Evolutionary conservation across 805 yeast genomes (phyloP).

Genomic region (Nakazawaea ishiwadae): DNA sequence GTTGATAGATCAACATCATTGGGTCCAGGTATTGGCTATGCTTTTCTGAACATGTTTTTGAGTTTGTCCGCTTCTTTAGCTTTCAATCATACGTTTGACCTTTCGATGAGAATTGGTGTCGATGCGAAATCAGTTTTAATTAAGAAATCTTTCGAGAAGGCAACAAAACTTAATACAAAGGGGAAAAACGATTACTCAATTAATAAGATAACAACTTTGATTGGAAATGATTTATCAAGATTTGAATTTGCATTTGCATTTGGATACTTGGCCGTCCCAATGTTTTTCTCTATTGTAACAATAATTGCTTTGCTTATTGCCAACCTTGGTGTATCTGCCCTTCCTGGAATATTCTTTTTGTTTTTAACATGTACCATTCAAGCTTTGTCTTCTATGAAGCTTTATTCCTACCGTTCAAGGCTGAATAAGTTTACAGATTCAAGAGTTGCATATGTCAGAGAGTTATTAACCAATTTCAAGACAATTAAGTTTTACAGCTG

Average conservation of each 20-base stretch:
- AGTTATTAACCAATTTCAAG: neutral
- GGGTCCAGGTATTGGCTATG: neutral
- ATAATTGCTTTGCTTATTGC: slow-evolving; percentile 55
- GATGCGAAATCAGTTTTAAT: slow-evolving; percentile 34
- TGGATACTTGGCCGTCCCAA: slow-evolving; percentile 36
- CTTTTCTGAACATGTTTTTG: neutral
- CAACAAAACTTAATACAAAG: slow-evolving; percentile 31
- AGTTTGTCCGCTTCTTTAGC: neutral
- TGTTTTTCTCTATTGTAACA: slow-evolving; percentile 36
- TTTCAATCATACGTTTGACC: slow-evolving; percentile 31
- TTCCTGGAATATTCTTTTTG: slow-evolving; percentile 38
- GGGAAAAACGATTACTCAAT: slow-evolving; percentile 30
- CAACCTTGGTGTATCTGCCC: slow-evolving; percentile 66
- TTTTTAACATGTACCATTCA: slow-evolving; percentile 29
- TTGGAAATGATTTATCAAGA: slow-evolving; percentile 38
- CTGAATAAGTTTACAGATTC: slow-evolving; percentile 35
- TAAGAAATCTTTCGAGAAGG: slow-evolving; percentile 30
- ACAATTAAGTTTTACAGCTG: slow-evolving; percentile 20
- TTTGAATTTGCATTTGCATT: slow-evolving; percentile 39
- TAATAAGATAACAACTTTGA: slow-evolving; percentile 35
- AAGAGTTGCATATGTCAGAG: slow-evolving; percentile 15
- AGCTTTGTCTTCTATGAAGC: slow-evolving; percentile 27
- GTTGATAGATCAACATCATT: neutral
- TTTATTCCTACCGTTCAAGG: slow-evolving; percentile 30
- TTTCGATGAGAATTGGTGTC: slow-evolving; percentile 37